Conservation (phyloP, 148 eudicot genomes). For the Fallopia convolvulus region DNA sequence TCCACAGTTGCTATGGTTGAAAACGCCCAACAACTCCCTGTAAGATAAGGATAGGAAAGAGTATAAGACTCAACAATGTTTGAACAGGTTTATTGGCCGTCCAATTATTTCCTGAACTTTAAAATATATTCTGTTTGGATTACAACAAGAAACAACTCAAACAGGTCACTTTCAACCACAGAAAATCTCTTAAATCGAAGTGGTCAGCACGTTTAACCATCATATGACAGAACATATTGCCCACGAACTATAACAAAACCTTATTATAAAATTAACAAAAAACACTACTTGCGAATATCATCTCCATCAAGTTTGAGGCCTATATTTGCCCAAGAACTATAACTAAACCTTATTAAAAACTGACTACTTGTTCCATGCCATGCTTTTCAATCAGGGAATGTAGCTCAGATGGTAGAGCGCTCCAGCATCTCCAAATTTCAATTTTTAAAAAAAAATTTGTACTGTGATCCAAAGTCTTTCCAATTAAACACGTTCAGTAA, state of each 20-base stretch:
- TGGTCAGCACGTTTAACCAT: background rate
- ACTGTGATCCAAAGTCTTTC: background rate
- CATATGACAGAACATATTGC: background rate
- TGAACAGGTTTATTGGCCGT: background rate
- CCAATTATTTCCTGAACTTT: background rate
- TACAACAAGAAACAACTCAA: background rate
- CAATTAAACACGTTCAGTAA: background rate
- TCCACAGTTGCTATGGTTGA: slow-evolving; percentile 39
- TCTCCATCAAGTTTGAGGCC: background rate
- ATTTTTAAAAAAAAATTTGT: background rate
- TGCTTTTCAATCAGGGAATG: background rate
- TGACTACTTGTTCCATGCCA: background rate
- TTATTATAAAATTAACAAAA: too few species aligned
- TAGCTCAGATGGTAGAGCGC: slow-evolving; percentile 11
- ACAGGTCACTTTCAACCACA: background rate
- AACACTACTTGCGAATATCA: background rate
- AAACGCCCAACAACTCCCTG: slow-evolving; percentile 36
- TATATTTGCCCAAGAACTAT: background rate
- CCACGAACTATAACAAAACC: background rate
- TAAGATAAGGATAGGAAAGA: background rate
- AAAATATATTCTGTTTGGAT: background rate
- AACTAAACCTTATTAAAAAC: too few species aligned
- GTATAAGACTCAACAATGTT: background rate
- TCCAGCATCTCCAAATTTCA: background rate
- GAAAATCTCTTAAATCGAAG: background rate